Percentiles rank a stretch among this genome's conserved stretches.
phyloP scores from a whole-genome alignment of 1,284 basidiomycete species.

The Leccinum pachyderme region DNA sequence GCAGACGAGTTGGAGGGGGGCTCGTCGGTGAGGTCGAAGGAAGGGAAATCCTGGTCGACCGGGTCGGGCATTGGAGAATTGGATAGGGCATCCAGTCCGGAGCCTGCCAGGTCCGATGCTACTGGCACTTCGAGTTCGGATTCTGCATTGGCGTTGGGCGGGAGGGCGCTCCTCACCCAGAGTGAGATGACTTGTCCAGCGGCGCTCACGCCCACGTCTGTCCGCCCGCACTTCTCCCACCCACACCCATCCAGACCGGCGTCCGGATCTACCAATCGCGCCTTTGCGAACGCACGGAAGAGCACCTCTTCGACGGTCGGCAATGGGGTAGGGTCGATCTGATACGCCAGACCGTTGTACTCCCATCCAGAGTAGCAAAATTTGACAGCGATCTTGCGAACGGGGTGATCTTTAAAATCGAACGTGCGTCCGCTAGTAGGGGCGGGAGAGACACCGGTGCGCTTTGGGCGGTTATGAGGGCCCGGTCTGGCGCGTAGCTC shows the following conservation, averaged over 20 bases:
- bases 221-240: slow-evolving; percentile 91
- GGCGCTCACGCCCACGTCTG: slow-evolving; percentile 93
- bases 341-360: slow-evolving; percentile 88
- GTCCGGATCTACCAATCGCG: slow-evolving; percentile 71
- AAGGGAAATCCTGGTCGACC: slow-evolving; percentile 6
- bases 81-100: background rate
- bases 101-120: background rate
- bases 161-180: slow-evolving; percentile 74
- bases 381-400: slow-evolving; percentile 88
- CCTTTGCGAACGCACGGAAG: slow-evolving; percentile 77
- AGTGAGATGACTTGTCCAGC: slow-evolving; percentile 93
- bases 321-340: slow-evolving; percentile 63
- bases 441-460: slow-evolving; percentile 1
- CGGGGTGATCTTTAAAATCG: slow-evolving; percentile 66
- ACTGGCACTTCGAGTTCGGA: background rate
- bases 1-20: slow-evolving; percentile 30
- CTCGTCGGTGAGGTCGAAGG: slow-evolving; percentile 22
- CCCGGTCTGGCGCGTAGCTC: slow-evolving; percentile 35
- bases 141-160: background rate
- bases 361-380: slow-evolving; percentile 92
- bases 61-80: slow-evolving; percentile 1
- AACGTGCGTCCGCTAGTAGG: slow-evolving; percentile 39
- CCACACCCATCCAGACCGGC: slow-evolving; percentile 82
- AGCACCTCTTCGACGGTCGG: slow-evolving; percentile 92
- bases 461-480: slow-evolving; percentile 8